Percentiles rank a stretch among this genome's conserved stretches.
phyloP scores from a whole-genome alignment of 2,329 filamentous ascomycete species.

The Alternaria consortialis region DNA sequence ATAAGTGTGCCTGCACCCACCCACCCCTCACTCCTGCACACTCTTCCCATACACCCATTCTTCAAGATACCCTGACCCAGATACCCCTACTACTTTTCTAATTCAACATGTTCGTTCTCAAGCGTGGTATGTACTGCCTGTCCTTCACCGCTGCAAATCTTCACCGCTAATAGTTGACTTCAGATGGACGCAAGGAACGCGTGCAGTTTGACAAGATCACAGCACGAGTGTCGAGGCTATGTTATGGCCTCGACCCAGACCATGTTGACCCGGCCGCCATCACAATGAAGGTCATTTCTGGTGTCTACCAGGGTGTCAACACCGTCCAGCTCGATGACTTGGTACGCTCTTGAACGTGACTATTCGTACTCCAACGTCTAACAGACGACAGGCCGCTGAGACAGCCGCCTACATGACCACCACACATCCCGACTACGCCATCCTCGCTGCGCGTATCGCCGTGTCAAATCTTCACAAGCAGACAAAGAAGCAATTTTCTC shows the following conservation, averaged over 20 bases:
- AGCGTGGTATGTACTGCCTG: slow-evolving; percentile 50
- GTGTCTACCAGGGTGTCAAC: slow-evolving; percentile 97
- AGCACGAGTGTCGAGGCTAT: slow-evolving; percentile 94
- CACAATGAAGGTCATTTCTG: slow-evolving; percentile 98
- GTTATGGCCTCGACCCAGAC: slow-evolving; percentile 94
- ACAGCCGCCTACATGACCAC: slow-evolving; percentile 99
- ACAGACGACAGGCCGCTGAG: slow-evolving; percentile 79
- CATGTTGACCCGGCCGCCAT: slow-evolving; percentile 98
- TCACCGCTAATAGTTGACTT: slow-evolving; percentile 35
- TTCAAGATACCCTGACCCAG: slow-evolving; percentile 39
- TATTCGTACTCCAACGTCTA: slow-evolving; percentile 19
- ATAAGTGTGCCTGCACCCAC: slow-evolving; percentile 36
- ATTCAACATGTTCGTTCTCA: slow-evolving; percentile 54
- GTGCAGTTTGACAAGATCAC: slow-evolving; percentile 99
- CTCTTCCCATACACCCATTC: slow-evolving; percentile 29
- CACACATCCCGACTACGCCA: slow-evolving; percentile 98
- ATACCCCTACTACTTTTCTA: slow-evolving; percentile 35
- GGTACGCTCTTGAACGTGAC: slow-evolving; percentile 64
- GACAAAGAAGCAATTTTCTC: slow-evolving; percentile 99
- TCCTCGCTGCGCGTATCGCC: slow-evolving; percentile 96
- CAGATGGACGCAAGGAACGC: slow-evolving; percentile 99
- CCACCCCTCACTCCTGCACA: slow-evolving; percentile 32
- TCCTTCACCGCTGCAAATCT: slow-evolving; percentile 31
- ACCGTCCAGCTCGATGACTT: slow-evolving; percentile 96
- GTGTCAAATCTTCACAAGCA: slow-evolving; percentile 99